Evolutionary conservation across 2,329 filamentous ascomycete genomes (phyloP), one percentile per base, ranked within the genome.

Genomic region (Lachnellula arida): DNA sequence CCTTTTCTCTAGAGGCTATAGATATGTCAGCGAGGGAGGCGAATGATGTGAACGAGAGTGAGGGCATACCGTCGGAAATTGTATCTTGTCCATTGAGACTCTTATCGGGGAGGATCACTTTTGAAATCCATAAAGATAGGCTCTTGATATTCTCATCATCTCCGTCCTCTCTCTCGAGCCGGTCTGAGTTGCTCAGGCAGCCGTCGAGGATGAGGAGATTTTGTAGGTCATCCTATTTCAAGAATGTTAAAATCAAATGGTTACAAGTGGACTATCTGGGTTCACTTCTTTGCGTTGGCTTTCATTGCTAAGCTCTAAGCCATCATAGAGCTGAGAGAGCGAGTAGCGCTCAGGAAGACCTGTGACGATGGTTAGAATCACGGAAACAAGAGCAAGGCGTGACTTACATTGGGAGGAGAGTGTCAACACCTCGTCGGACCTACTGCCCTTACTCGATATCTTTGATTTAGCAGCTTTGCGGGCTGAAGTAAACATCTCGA

Each of bases 211-310:
- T 53, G 14, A 68, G 32, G 34, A 67, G 40, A 43, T 51, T 61
- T 57, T 60, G 58, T 49, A 67, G 47, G 11, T 61, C 53, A 35
- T 60, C 57, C 64, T 67, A 34, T 25, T 71, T 71, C 71, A 35
- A 50, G 39, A 32, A 51, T 12, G 28, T 49, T 44, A 44, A 6
- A 25, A 2, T 25, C 28, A 2, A n/a, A 19, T 17, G 1, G 12
- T 51, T 43, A 25, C 3, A 43, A 7, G 5, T 12, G 11, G 8
- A 7, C 42, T 46, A 19, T n/a, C n/a, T 9, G 44, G 44, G 35
- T 46, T 57, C 28, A 59, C 55, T 12, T 46, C 22, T 32, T 44
- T 39, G 32, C 23, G 47, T 19, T 19, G 8, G 19, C 25, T 49
- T 28, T 57, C 40, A 43, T 57, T 46, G 4, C 39, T 35, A 12